phyloP scores from a whole-genome alignment of 306 rosid species.

The Amphicarpaea edgeworthii region DNA sequence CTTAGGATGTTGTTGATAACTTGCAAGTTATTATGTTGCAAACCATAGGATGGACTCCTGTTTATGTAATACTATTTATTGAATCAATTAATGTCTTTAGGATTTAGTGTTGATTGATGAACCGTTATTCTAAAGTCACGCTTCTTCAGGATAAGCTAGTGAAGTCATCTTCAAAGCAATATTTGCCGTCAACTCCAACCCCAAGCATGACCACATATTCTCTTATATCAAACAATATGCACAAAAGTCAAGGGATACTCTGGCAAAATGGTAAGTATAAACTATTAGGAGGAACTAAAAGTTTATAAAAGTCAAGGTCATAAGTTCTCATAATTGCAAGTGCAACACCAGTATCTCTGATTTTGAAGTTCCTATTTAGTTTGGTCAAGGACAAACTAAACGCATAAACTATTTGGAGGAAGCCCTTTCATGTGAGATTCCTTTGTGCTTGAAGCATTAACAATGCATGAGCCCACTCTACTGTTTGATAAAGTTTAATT shows the following conservation, averaged over 20 bases:
- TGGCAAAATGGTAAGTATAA: slow-evolving; percentile 76
- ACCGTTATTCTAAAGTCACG: slow-evolving; percentile 63
- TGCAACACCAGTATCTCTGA: too few species aligned
- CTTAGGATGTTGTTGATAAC: background rate
- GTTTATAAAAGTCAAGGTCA: too few species aligned
- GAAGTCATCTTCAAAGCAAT: slow-evolving; percentile 69
- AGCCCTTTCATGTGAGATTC: background rate
- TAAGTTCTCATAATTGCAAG: too few species aligned
- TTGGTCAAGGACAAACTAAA: too few species aligned
- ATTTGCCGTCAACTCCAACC: slow-evolving; percentile 54
- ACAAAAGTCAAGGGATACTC: slow-evolving; percentile 53
- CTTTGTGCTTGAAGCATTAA: background rate
- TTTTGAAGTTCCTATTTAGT: too few species aligned
- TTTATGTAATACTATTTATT: slow-evolving; percentile 43
- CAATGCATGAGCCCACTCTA: background rate
- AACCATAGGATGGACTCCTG: slow-evolving; percentile 33
- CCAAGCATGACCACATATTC: slow-evolving; percentile 64
- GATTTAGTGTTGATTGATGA: slow-evolving; percentile 64
- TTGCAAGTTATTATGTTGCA: slow-evolving; percentile 17
- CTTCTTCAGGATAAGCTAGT: slow-evolving; percentile 83
- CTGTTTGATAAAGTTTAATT: background rate
- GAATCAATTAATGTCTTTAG: slow-evolving; percentile 53
- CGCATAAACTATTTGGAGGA: too few species aligned
- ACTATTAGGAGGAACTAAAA: too few species aligned
- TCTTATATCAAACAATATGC: slow-evolving; percentile 51